Base-by-base conservation (phyloP, 768 basidiomycete species). In the Cubamyces sp. region DNA sequence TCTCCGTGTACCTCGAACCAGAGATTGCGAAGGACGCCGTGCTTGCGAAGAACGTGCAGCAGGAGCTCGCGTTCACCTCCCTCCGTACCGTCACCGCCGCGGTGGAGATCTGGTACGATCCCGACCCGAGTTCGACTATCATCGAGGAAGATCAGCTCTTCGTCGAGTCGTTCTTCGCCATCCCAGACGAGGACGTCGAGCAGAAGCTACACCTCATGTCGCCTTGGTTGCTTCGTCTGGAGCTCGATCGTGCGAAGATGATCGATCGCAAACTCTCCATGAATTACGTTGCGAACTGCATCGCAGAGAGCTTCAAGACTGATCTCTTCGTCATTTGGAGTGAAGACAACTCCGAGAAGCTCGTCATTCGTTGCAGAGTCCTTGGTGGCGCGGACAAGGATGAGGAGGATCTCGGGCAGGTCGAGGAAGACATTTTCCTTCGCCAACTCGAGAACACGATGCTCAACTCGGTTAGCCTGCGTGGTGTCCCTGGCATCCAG, bases 291-390 rank as follows among this genome's bases (percentile, higher is more conserved):
- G 96, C 95, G 5, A 88, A 91, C 65, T 88, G 91, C 43, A 98
- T 99, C 61, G 90, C 91, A 19, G 92, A 94, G 74, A 95, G 87
- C 66, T 98, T 98, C 81, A 92, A 94, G 73, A 90, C 92, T 2
- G 96, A 98, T 72, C 80, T 98, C 15, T 98, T 98, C 74, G 94
- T 98, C 74, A 97, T 98, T 67, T 97, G 95, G 91, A 95, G 93
- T 66, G 96, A 98, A 82, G 96, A 98, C 75, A 98, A 97, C 76
- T 92, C 96, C 3, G 93, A 96, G 76, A 98, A 98, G 78, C 86
- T 98, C 12, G 85, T 98, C 69, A 91, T 99, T 68, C 96, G 97
- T 47, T 96, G 97, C 74, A 93, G 97, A 80, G 90, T 98, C 8
- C 75, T 92, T 52, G 90, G 91, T 45, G 87, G 88, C 42, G 82